These are phyloP conservation scores for Fraxinus excelsior DNA, from an alignment of 257 asterid species.

Conservation along the genomic window DNA sequence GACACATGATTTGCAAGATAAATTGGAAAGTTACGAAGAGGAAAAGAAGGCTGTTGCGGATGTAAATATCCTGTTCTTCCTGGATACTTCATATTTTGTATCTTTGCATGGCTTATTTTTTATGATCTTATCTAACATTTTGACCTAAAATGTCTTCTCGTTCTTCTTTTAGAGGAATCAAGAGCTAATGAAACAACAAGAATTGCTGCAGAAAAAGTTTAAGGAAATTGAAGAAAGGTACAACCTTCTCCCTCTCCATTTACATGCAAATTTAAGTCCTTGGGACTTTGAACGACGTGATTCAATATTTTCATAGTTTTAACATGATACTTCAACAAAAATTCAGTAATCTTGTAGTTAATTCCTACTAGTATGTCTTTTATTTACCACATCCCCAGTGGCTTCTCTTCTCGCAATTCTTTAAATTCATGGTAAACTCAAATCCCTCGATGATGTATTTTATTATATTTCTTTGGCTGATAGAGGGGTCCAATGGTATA, in stretches of 20 bases:
- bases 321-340: background rate
- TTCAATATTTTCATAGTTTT: background rate
- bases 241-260: constrained; percentile 6
- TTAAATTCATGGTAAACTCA: background rate
- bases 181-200: constrained; percentile 69
- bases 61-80: constrained; percentile 43
- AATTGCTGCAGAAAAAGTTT: constrained; percentile 51
- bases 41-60: constrained; percentile 62
- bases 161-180: constrained; percentile 52
- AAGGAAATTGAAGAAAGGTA: constrained; percentile 79
- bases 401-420: background rate
- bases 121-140: constrained; percentile 4
- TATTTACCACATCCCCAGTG: background rate
- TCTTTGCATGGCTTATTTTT: background rate
- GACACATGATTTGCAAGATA: constrained; percentile 59
- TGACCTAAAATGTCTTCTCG: constrained; percentile 3
- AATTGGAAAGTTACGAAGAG: constrained; percentile 53
- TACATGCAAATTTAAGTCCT: background rate
- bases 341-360: background rate
- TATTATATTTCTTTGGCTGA: background rate
- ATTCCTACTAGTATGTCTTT: background rate
- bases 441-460: background rate
- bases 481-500: background rate
- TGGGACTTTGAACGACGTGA: background rate
- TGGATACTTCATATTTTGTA: constrained; percentile 6